Percentiles rank a stretch among this genome's conserved stretches.
phyloP scores from a whole-genome alignment of 2,329 filamentous ascomycete species.

The Penicillium polonicum region DNA sequence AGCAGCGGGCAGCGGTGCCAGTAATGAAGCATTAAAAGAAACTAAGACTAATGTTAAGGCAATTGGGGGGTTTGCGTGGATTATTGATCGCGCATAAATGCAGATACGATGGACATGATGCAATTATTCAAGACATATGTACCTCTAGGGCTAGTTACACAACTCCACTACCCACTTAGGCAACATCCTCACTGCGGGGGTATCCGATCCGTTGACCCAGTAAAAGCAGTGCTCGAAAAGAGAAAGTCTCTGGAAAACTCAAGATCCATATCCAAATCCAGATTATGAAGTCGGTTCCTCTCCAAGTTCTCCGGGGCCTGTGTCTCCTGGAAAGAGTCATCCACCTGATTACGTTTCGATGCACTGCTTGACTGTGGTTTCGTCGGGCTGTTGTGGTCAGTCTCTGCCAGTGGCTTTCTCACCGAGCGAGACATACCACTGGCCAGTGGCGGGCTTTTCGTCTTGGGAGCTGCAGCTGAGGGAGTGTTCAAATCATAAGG shows the following conservation, averaged over 20 bases:
- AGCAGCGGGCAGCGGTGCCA: background rate
- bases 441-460: conserved; percentile 8
- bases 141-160: background rate
- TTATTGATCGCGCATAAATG: background rate
- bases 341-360: conserved; percentile 12
- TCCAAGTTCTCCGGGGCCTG: conserved; percentile 13
- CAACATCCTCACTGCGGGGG: background rate
- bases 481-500: background rate
- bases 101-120: background rate
- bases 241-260: conserved; percentile 39
- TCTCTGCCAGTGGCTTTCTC: conserved; percentile 27
- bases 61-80: too few relatives aligned
- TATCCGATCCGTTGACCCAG: conserved; percentile 21
- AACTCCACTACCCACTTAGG: background rate
- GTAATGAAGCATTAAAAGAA: background rate
- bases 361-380: conserved; percentile 20
- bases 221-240: conserved; percentile 35
- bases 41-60: too few relatives aligned
- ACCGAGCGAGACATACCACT: background rate
- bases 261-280: conserved; percentile 36
- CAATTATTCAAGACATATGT: background rate
- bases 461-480: conserved; percentile 1
- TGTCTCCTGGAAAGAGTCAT: conserved; percentile 8
- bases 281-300: conserved; percentile 25
- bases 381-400: conserved; percentile 28